Base-by-base conservation (phyloP, 371 early-diverging fungal species). In the Nematocida minor region DNA sequence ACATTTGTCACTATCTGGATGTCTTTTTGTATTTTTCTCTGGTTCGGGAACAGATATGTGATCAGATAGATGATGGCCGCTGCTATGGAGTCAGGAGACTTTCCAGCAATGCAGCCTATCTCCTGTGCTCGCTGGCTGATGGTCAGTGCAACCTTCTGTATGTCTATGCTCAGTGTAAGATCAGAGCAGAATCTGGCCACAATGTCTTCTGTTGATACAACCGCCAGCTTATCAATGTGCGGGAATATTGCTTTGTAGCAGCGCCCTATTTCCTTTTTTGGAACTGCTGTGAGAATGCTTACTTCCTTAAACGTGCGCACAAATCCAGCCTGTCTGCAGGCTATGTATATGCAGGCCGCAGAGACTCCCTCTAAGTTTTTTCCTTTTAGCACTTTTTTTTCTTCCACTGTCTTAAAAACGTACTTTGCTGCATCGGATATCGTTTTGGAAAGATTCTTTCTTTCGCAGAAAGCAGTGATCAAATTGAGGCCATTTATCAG, bases 231-330 rank as follows among this genome's bases (percentile, higher is more conserved):
- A 4, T 85, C 86, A 27, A 86, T 55, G 42, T 85, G 81, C 34
- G 83, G 83, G 55, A 67, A 79, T 25, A 86, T 86, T 9, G 84
- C 41, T 66, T 86, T 86, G 80, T 81, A 86, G 55, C 83, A 77
- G 42, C 80, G 53, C 31, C 85, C 84, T 49, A 86, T 83, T 54
- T 86, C 87, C 46, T 77, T 83, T 64, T 85, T 85, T 34, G 82
- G 85, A 2, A 98, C 95, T 48, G 90, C 89, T 0, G 96, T 95
- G 77, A 94, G 82, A 0, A 92, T 90, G 63, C 91, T 91, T 55
- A 98, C 92, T 85, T 98, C 99, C 81, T 94, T 92, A 85, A 95
- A 96, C 0, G 99, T 95, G 71, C 99, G 89, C 0, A 92, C 90
- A 1, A 91, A 94, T 22, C 88, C 87, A 78, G 93, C 91, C 80